These are phyloP conservation scores for Petunia hybrid DNA, from an alignment of 305 asterid species.

Conservation along the genomic window DNA sequence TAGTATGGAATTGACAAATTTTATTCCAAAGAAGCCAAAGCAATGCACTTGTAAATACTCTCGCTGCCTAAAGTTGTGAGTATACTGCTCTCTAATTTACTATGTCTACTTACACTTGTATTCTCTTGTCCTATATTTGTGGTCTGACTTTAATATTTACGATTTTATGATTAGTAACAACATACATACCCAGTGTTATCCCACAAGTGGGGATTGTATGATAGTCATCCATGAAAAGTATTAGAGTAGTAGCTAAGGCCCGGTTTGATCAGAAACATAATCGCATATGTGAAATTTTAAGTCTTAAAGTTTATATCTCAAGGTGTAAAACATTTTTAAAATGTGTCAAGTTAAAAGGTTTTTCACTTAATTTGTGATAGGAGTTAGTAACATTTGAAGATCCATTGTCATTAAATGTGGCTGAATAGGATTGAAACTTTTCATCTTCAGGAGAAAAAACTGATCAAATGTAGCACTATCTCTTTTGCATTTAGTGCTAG, in stretches of 20 bases:
- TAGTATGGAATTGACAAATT: constrained; percentile 48
- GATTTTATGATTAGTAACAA: background rate
- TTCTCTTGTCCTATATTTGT: background rate
- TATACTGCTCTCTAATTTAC: constrained; percentile 9
- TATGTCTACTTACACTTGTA: constrained; percentile 21
- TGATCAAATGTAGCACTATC: too few relatives aligned
- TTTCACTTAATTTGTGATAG: too few relatives aligned
- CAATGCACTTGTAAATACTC: constrained; percentile 78
- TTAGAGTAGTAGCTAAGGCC: background rate
- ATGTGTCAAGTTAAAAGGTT: too few relatives aligned
- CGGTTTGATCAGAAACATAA: background rate
- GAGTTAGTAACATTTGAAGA: too few relatives aligned
- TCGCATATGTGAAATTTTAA: too few relatives aligned
- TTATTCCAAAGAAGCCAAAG: constrained; percentile 77
- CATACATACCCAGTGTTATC: background rate
- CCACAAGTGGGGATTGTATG: background rate
- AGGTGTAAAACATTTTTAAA: too few relatives aligned
- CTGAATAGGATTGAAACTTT: too few relatives aligned
- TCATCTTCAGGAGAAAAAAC: too few relatives aligned
- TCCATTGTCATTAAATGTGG: too few relatives aligned
- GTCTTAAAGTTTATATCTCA: too few relatives aligned
- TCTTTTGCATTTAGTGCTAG: too few relatives aligned
- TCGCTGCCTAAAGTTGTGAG: constrained; percentile 82
- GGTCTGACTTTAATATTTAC: background rate
- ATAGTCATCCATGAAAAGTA: background rate